phyloP scores from a whole-genome alignment of 2,329 filamentous ascomycete genomes.

The Neofusicoccum laricinum region DNA sequence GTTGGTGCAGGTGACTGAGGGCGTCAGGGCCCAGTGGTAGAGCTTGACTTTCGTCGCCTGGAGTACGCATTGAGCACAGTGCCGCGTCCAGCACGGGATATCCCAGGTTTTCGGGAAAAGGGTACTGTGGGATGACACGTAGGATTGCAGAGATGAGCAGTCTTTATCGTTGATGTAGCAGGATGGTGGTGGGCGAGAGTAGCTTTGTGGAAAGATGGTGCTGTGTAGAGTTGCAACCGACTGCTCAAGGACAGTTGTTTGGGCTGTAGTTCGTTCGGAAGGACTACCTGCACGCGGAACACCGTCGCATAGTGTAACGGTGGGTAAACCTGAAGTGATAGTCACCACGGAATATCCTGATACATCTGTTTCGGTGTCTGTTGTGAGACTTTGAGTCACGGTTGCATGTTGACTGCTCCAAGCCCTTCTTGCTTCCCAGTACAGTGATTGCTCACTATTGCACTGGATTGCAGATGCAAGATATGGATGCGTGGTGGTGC shows the following conservation, averaged over 20 bases:
- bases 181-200: neutral
- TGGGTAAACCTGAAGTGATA: neutral
- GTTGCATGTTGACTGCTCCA: neutral
- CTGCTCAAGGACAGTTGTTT: neutral
- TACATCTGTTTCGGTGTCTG: neutral
- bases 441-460: neutral
- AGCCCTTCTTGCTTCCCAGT: neutral
- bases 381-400: neutral
- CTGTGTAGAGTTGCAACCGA: no score
- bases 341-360: neutral
- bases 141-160: neutral
- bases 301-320: neutral
- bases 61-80: neutral
- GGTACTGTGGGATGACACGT: neutral
- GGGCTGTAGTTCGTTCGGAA: neutral
- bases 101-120: neutral
- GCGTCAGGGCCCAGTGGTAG: neutral
- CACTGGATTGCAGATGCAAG: neutral
- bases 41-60: neutral
- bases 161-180: neutral
- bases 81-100: neutral
- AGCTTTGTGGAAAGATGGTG: neutral
- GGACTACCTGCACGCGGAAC: neutral
- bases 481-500: neutral
- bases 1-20: neutral